Evolutionary conservation across 2,329 filamentous ascomycete species (phyloP).

Genomic region (Aschersonia sp.): DNA sequence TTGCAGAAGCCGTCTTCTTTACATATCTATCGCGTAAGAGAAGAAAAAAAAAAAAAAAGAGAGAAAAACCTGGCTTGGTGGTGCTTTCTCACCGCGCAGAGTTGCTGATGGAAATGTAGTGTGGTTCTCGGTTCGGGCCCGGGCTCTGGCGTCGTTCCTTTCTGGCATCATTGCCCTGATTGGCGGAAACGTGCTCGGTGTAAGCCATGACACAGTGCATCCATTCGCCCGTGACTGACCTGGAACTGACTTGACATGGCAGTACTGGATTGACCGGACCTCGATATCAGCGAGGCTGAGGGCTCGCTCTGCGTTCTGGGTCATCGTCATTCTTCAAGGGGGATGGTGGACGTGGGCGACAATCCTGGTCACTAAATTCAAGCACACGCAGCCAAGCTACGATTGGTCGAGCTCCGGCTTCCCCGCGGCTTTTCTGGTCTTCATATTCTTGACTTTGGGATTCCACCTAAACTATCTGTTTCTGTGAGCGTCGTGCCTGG

Average conservation of each 20-base stretch:
- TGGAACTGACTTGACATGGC: neutral
- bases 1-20: slow-evolving; percentile 51
- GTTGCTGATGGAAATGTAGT: slow-evolving; percentile 14
- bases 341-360: slow-evolving; percentile 63
- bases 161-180: slow-evolving; percentile 53
- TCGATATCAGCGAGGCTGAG: slow-evolving; percentile 37
- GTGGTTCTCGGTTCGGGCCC: slow-evolving; percentile 56
- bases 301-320: slow-evolving; percentile 37
- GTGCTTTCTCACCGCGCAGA: neutral
- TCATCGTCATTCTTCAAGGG: slow-evolving; percentile 43
- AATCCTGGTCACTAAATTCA: slow-evolving; percentile 46
- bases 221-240: neutral
- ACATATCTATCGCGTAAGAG: slow-evolving; percentile 37
- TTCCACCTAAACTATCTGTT: slow-evolving; percentile 66
- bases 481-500: slow-evolving; percentile 28
- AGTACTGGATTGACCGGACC: slow-evolving; percentile 45
- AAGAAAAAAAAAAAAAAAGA: neutral
- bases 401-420: slow-evolving; percentile 54
- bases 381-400: slow-evolving; percentile 39
- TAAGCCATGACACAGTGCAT: slow-evolving; percentile 13
- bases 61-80: too few relatives aligned
- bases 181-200: slow-evolving; percentile 46
- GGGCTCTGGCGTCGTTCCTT: slow-evolving; percentile 57
- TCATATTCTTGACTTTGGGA: slow-evolving; percentile 49
- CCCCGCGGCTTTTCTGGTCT: slow-evolving; percentile 50